Evolutionary conservation across 1,139 yeast species (phyloP), one percentile per base, ranked within the genome.

Genomic region (Candida mesenterica): DNA sequence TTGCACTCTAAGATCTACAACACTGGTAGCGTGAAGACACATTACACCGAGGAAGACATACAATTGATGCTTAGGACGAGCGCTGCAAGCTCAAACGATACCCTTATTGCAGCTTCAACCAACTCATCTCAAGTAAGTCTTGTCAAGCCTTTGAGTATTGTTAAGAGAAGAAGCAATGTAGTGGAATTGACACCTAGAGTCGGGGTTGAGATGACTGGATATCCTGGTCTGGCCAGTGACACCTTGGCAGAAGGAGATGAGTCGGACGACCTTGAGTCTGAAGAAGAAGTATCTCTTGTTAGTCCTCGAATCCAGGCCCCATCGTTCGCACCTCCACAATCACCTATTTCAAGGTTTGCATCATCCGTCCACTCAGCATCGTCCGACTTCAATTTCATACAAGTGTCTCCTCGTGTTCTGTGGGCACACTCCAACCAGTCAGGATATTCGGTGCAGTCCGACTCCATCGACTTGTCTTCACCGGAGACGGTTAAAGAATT

Each of bases 1-100:
- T 61, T 77, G 9, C 84, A 78, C 49, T 61, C 70, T 25, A 59
- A 61, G 55, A 60, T 68, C 14, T 59, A 61, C 37, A 68, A 64
- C 39, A 64, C 68, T 2, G 12, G n/a, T n/a, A n/a, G n/a, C n/a
- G 57, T 50, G 17, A 62, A 62, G 42, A 31, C 43, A 15, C 67
- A 56, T 52, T 68, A 68, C 49, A 53, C 65, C 3, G 49, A 52
- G 15, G 61, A 62, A 27, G 72, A 68, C 37, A 43, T 68, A 7
- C 52, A 56, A 16, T 42, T 57, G 35, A 45, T 67, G 38, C 43
- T 49, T 14, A 37, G 45, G 12, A 32, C 42, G 17, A 46, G 46
- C 28, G 46, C 42, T 20, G 41, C 46, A 15, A 31, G 25, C 10
- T 59, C 68, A 5, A 49, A 45, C 27, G 39, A 45, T 15, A 65